Base-by-base conservation (phyloP, 371 early-diverging fungal genomes). In the Mortierella sp. region DNA sequence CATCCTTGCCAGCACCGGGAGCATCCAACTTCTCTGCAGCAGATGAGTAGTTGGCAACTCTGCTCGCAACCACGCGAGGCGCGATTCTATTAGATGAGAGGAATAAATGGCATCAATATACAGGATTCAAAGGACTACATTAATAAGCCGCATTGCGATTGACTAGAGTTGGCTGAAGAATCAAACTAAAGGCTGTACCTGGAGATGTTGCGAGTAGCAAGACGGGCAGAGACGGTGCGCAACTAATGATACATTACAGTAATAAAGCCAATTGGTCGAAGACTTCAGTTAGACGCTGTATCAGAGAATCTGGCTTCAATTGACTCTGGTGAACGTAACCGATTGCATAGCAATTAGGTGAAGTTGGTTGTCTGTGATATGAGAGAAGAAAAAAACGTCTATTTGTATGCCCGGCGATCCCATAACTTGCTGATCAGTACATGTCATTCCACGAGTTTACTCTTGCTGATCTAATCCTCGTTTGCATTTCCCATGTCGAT, bases 1-100 rank as follows among this genome's bases (percentile, higher is more conserved):
- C 87, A 59, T 76, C 83, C 54, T 85, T 85, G 57, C 76, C 77
- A 26, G 86, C 78, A 42, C 90, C 91, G 72, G 93, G 91, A 45
- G 90, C 86, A 61, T 89, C 89, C 69, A 89, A 70, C 75, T 67
- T 82, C 43, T 69, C 76, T 40, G 66, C 55, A n/a, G 70, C 75
- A 23, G 80, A 67, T 1, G 81, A 80, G 59, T 75, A 80, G 72
- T 70, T 74, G 71, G 81, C 81, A 47, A 67, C 81, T 37, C 72
- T 66, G 75, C 68, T 75, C 61, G 75, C 75, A 71, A 54, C 75
- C 64, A 68, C 71, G 49, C 75, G 75, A 35, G 81, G 75, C 8
- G 81, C 75, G 34, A 75, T 75, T 61, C 81, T 80, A 70, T 23
- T 51, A 29, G 45, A n/a, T 40, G 45, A 13, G 26, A 9, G 40